Evolutionary conservation across 805 yeast species (phyloP).

Genomic region (Starmera quercuum): DNA sequence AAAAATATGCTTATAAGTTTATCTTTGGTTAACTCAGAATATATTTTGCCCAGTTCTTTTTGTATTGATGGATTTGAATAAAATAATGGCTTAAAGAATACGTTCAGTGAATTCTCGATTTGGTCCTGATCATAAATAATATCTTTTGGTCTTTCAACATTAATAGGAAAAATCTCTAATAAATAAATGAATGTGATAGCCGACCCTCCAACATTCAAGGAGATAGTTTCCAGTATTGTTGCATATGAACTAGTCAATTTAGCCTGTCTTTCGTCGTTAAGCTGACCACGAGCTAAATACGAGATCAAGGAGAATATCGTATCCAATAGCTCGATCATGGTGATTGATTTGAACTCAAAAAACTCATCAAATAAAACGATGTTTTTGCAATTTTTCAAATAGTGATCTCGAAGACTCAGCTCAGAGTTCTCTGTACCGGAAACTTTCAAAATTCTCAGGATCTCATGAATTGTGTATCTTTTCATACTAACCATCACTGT

Average conservation of each 20-base stretch:
- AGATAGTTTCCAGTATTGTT: constrained; percentile 4
- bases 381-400: constrained; percentile 23
- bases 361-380: constrained; percentile 24
- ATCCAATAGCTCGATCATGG: constrained; percentile 14
- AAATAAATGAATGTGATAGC: constrained; percentile 14
- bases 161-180: constrained; percentile 15
- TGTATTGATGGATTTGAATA: constrained; percentile 7
- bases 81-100: constrained; percentile 13
- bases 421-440: constrained; percentile 10
- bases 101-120: constrained; percentile 5
- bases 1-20: constrained; percentile 9
- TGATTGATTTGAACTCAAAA: constrained; percentile 20
- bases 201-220: constrained; percentile 4
- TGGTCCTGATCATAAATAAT: constrained; percentile 12
- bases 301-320: constrained; percentile 3
- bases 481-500: constrained; percentile 21
- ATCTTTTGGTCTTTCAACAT: constrained; percentile 3
- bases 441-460: constrained; percentile 20
- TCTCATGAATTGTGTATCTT: constrained; percentile 23
- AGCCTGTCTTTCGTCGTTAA: background rate
- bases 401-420: constrained; percentile 22
- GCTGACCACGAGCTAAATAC: background rate
- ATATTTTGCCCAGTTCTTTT: constrained; percentile 5
- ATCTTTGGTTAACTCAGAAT: constrained; percentile 4
- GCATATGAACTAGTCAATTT: constrained; percentile 1